Percentiles rank a stretch among this genome's conserved stretches.
Conservation (phyloP, 768 basidiomycete species). For the Paxillus involutus region DNA sequence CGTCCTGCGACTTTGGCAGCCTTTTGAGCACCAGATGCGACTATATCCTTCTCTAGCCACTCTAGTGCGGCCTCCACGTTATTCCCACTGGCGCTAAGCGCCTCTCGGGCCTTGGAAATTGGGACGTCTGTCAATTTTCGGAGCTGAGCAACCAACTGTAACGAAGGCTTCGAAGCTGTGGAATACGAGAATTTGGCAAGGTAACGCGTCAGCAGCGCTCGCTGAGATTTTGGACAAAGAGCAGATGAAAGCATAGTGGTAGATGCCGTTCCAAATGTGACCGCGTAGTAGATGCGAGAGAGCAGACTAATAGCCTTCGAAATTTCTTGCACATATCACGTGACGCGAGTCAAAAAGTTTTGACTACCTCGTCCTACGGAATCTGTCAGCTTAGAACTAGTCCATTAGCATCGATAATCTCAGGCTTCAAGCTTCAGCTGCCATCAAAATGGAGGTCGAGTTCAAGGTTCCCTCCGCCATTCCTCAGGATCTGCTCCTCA, state of each 20-base stretch:
- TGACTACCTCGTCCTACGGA: neutral
- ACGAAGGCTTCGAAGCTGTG: constrained; percentile 55
- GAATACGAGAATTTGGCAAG: constrained; percentile 43
- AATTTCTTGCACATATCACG: constrained; percentile 13
- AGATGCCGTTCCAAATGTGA: neutral
- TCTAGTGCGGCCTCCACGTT: constrained; percentile 70
- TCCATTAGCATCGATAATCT: neutral
- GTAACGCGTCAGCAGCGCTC: neutral
- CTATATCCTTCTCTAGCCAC: constrained; percentile 81
- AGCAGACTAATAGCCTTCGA: neutral
- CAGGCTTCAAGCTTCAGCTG: neutral
- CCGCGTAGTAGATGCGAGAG: too few relatives aligned
- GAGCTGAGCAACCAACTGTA: constrained; percentile 83
- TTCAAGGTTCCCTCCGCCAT: constrained; percentile 65
- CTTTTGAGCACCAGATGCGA: constrained; percentile 69
- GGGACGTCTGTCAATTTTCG: constrained; percentile 81
- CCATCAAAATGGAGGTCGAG: constrained; percentile 24
- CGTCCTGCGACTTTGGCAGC: constrained; percentile 83
- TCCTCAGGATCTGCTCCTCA: constrained; percentile 75
- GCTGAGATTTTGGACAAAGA: constrained; percentile 3
- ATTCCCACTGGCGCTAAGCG: constrained; percentile 72
- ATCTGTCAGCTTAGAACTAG: too few relatives aligned
- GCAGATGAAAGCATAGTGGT: constrained; percentile 15
- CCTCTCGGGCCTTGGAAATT: constrained; percentile 85
- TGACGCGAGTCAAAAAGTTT: constrained; percentile 14